Percentiles rank a stretch among this genome's conserved stretches.
Conservation (phyloP, 2,329 filamentous ascomycete genomes). For the Hypomyces rosellus region DNA sequence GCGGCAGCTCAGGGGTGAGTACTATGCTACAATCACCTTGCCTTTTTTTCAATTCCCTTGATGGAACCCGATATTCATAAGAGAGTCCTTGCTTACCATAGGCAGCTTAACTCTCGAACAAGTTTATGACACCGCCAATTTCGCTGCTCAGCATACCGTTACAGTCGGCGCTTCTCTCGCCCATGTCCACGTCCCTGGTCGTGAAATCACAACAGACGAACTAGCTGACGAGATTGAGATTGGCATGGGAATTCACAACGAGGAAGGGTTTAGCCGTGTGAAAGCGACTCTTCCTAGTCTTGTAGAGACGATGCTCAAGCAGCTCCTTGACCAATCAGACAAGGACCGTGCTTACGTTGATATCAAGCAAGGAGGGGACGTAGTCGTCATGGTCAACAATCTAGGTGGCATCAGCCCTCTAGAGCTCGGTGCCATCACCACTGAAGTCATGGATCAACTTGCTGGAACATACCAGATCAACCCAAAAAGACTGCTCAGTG, state of each 20-base stretch:
- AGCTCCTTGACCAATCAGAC: constrained; percentile 51
- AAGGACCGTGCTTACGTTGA: constrained; percentile 47
- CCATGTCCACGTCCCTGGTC: constrained; percentile 50
- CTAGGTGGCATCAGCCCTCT: constrained; percentile 16
- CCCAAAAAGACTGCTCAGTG: constrained; percentile 35
- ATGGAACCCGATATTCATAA: not conserved
- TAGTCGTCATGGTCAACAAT: constrained; percentile 17
- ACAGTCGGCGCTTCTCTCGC: constrained; percentile 46
- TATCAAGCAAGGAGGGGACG: constrained; percentile 33
- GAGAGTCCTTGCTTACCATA: not conserved
- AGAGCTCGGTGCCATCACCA: constrained; percentile 16
- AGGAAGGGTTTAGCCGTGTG: constrained; percentile 37
- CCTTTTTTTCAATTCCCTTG: not conserved
- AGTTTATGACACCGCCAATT: constrained; percentile 32
- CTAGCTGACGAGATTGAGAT: constrained; percentile 55
- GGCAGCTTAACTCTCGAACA: constrained; percentile 32
- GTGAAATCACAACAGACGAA: constrained; percentile 26
- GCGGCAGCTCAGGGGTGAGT: constrained; percentile 36
- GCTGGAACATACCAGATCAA: constrained; percentile 27
- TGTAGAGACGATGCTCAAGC: constrained; percentile 56
- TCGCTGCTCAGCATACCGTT: constrained; percentile 42
- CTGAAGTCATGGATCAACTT: constrained; percentile 16
- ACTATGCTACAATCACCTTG: no score
- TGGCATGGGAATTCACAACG: constrained; percentile 19
- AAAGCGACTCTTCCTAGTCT: constrained; percentile 43